Evolutionary conservation across 2,329 filamentous ascomycete species (phyloP).

Genomic region (Metarhizium rileyi): DNA sequence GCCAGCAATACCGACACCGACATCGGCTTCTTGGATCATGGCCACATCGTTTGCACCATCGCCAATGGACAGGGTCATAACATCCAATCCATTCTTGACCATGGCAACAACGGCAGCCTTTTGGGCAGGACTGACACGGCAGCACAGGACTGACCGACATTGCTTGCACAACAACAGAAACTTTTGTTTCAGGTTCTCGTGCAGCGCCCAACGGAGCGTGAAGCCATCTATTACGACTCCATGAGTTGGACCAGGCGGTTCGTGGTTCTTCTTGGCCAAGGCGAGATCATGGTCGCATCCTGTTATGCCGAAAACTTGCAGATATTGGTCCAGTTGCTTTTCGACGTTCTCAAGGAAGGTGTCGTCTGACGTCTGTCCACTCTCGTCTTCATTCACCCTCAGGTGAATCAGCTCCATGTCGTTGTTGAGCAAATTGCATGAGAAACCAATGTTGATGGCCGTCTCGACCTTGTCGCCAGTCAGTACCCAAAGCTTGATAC

Average conservation of each 20-base stretch:
- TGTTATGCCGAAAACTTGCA: constrained; percentile 65
- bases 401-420: constrained; percentile 95
- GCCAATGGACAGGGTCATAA: constrained; percentile 90
- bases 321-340: constrained; percentile 62
- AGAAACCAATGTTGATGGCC: constrained; percentile 99
- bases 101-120: constrained; percentile 95
- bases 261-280: constrained; percentile 70
- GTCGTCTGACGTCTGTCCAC: constrained; percentile 36
- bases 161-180: constrained; percentile 94
- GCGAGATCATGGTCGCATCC: constrained; percentile 80
- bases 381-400: constrained; percentile 68
- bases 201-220: constrained; percentile 77
- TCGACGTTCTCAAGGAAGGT: constrained; percentile 49
- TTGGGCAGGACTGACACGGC: constrained; percentile 90
- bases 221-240: constrained; percentile 94
- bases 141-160: constrained; percentile 93
- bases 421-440: constrained; percentile 93
- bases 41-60: constrained; percentile 94
- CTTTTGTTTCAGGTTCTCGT: constrained; percentile 76
- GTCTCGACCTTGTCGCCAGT: constrained; percentile 99
- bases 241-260: constrained; percentile 78
- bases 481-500: constrained; percentile 97
- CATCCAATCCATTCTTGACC: constrained; percentile 89
- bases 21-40: constrained; percentile 95
- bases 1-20: constrained; percentile 92